Conservation (phyloP, 1,139 yeast species). For the Lipomyces yarrowii region DNA sequence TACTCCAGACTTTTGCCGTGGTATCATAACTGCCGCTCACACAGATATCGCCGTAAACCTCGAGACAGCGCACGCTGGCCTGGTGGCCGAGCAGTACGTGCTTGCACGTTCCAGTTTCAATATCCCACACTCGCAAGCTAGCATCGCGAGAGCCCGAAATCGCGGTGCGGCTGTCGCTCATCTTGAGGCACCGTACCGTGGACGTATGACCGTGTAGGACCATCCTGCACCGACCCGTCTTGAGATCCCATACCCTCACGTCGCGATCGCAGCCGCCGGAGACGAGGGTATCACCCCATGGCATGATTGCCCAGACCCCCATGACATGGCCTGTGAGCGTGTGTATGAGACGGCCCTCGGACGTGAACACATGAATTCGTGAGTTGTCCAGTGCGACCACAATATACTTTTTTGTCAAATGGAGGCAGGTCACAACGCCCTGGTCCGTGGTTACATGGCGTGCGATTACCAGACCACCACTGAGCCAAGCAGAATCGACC, state of each 20-base stretch:
- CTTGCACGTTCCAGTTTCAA: conserved; percentile 71
- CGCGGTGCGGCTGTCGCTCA: conserved; percentile 73
- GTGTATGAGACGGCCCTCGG: conserved; percentile 70
- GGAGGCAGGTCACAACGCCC: conserved; percentile 46
- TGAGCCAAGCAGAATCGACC: conserved; percentile 47
- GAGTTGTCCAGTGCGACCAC: conserved; percentile 50
- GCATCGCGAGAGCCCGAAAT: conserved; percentile 90
- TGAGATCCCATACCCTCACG: conserved; percentile 87
- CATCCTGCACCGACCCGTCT: conserved; percentile 72
- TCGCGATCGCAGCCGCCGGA: conserved; percentile 91
- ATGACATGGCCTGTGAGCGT: conserved; percentile 89
- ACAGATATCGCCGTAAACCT: conserved; percentile 50
- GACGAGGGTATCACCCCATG: conserved; percentile 73
- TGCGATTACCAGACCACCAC: conserved; percentile 48
- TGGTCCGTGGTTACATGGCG: conserved; percentile 44
- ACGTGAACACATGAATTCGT: conserved; percentile 48
- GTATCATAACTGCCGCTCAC: conserved; percentile 85
- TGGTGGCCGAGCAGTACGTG: conserved; percentile 68
- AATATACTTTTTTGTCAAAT: conserved; percentile 45
- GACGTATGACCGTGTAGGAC: conserved; percentile 89
- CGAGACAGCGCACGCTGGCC: conserved; percentile 77
- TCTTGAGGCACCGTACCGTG: conserved; percentile 88
- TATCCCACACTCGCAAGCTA: conserved; percentile 90
- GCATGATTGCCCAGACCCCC: conserved; percentile 96
- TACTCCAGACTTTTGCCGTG: conserved; percentile 86